Evolutionary conservation across 345 rosid species (phyloP), one percentile per base, ranked within the genome.

Genomic region (Eucalyptus sp.): DNA sequence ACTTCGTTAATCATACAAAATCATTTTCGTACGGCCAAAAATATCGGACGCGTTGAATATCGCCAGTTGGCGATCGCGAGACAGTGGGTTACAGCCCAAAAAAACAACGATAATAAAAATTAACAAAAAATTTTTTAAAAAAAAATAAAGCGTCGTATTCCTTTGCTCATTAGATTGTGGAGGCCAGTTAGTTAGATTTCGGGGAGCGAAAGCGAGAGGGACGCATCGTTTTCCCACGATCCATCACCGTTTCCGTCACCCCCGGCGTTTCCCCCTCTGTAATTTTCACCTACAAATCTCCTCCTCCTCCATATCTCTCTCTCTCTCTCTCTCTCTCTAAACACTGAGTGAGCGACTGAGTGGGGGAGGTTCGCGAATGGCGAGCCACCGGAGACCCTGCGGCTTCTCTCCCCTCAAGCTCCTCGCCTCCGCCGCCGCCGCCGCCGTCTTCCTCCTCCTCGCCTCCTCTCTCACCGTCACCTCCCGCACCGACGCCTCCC

Each of bases 401-500:
- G 90, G 91, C 52, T 27, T 88, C 89, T 80, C 90, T 46, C 83
- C 90, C 79, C 90, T 93, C 91, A 92, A 93, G 89, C 88, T 93
- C 86, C 88, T 95, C 14, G 93, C 94, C 64, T 92, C 93, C 86
- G 90, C 92, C 79, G 89, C 90, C 86, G 88, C 95, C 16, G 41
- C 92, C 5, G 91, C 95, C 10, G 89, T 94, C 50, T 87, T 92
- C 91, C 88, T 96, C 91, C 94, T 93, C 93, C 88, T 96, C 93
- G 83, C 92, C 81, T 87, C 93, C 86, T 93, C 98, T 4, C 90
- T 94, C 49, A 88, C 96, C 88, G 92, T 95, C 9, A 93, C 91
- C 52, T 91, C 92, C 87, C 58, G 76, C 88, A 0, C 94, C 86
- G 91, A 88, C 88, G 89, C 95, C 50, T 87, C 95, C 90, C 92